phyloP scores from a whole-genome alignment of 2,329 filamentous ascomycete genomes.

The Aspergillus proliferans region DNA sequence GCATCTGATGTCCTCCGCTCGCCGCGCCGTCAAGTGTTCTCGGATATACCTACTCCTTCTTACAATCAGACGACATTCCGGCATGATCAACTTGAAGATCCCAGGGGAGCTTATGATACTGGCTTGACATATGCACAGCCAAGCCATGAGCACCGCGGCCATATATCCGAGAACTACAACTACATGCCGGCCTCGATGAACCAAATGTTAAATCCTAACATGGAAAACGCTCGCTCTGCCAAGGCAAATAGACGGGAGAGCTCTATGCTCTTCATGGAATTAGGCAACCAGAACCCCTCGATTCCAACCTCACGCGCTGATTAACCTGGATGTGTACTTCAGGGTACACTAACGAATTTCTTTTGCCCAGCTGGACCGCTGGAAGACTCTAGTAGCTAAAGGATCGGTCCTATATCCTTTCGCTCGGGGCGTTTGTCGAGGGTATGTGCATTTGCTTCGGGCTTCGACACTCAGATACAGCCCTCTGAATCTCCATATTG shows the following conservation, averaged over 20 bases:
- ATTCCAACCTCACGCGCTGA: conserved; percentile 17
- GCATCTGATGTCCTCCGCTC: conserved; percentile 56
- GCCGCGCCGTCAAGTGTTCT: conserved; percentile 60
- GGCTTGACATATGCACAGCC: conserved; percentile 49
- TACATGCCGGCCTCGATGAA: conserved; percentile 27
- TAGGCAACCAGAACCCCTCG: conserved; percentile 23
- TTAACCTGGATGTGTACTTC: neutral
- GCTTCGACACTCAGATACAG: too few species aligned
- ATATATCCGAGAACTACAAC: conserved; percentile 23
- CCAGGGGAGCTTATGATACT: conserved; percentile 25
- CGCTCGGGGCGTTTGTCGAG: too few species aligned
- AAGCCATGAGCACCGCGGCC: conserved; percentile 38
- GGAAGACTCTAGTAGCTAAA: too few species aligned
- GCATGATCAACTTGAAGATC: conserved; percentile 21
- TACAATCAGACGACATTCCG: conserved; percentile 53
- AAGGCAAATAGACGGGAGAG: conserved; percentile 46
- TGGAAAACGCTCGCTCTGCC: conserved; percentile 28
- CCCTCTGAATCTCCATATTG: too few species aligned
- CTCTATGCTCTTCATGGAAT: conserved; percentile 42
- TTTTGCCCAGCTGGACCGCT: neutral
- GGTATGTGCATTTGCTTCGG: too few species aligned
- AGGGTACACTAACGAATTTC: neutral
- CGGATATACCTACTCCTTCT: conserved; percentile 58
- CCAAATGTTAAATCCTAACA: conserved; percentile 35
- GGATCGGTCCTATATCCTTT: too few species aligned